Conservation (phyloP, 371 early-diverging fungal genomes). For the Circinella minor region DNA sequence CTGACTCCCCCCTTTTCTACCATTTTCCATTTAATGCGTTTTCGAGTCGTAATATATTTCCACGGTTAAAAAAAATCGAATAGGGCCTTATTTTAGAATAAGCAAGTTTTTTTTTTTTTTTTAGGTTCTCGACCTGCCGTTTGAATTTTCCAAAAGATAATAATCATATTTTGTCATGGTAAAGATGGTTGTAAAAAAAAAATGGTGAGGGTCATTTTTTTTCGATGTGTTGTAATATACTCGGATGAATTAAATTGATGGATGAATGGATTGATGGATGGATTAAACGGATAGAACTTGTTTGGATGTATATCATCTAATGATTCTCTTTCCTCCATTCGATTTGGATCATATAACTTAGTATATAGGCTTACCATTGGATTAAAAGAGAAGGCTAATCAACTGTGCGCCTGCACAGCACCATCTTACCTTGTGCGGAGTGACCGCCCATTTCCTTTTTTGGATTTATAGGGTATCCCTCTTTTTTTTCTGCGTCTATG, state of each 20-base stretch:
- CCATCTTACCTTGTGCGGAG: not conserved
- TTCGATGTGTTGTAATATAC: not conserved
- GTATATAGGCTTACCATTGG: conserved; percentile 8
- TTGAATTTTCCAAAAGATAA: too few species aligned
- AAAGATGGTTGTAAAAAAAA: too few species aligned
- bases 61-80: too few species aligned
- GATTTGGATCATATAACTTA: not conserved
- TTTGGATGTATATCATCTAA: not conserved
- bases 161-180: too few species aligned
- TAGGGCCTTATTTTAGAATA: too few species aligned
- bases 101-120: too few species aligned
- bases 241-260: conserved; percentile 6
- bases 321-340: too few species aligned
- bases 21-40: too few species aligned
- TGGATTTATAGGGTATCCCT: not conserved
- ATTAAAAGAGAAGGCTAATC: not conserved
- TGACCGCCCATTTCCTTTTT: conserved; percentile 8
- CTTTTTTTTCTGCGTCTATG: not conserved
- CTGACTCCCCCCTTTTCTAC: too few species aligned
- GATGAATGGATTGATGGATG: conserved; percentile 14
- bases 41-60: too few species aligned
- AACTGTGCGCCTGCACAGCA: not conserved
- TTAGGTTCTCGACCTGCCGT: too few species aligned
- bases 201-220: not conserved
- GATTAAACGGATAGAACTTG: conserved; percentile 6